Conservation (phyloP, 1,284 basidiomycete genomes). For the Xanthoconium separans region DNA sequence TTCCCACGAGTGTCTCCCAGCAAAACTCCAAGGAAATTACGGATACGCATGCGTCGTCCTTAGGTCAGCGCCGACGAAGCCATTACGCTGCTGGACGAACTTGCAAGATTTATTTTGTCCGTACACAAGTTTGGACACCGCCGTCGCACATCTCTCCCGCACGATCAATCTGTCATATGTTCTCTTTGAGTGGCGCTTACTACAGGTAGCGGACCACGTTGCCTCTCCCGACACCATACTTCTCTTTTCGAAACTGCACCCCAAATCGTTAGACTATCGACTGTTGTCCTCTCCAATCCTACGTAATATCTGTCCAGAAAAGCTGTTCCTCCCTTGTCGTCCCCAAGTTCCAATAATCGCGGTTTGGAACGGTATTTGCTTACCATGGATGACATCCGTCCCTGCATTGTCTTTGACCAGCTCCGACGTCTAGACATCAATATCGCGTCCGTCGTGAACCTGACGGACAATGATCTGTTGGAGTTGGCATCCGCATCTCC, state of each 20-base stretch:
- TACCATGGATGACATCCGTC: not conserved
- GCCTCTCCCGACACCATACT: not conserved
- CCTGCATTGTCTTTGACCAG: not conserved
- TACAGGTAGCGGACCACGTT: not conserved
- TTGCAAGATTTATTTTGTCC: constrained; percentile 1
- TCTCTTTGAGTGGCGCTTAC: not conserved
- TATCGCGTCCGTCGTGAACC: not conserved
- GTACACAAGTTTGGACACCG: not conserved
- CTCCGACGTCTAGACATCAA: constrained; percentile 2
- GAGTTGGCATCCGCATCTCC: not conserved
- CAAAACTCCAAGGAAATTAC: not conserved
- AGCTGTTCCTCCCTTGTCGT: not conserved
- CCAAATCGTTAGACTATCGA: not conserved
- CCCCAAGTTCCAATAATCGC: not conserved
- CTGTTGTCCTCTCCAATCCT: constrained; percentile 1
- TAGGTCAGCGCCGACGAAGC: constrained; percentile 1
- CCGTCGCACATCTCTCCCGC: constrained; percentile 1
- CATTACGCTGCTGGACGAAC: constrained; percentile 1
- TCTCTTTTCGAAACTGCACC: not conserved
- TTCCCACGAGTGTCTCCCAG: too few relatives aligned
- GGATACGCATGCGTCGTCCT: constrained; percentile 4
- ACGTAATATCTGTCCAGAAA: not conserved
- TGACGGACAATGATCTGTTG: not conserved
- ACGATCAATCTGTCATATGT: not conserved
- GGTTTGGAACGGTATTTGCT: constrained; percentile 1